A percentile compares a stretch with the other conserved stretches of the same genome.
Evolutionary conservation across 73 alveolate genomes (phyloP).

Genomic region (Effrenium voratum): DNA sequence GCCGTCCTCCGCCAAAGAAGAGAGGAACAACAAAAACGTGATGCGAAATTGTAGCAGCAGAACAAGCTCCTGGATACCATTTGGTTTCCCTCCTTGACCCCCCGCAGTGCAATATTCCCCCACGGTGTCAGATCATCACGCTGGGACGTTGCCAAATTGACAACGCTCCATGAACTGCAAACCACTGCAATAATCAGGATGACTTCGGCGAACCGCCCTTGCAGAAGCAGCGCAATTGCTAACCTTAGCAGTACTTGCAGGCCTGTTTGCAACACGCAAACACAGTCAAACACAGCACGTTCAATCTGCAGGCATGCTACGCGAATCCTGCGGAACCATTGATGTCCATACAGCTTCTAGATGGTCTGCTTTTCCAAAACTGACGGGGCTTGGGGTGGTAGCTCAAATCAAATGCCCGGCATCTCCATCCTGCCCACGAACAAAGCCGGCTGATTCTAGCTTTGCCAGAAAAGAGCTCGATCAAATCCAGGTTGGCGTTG

Average conservation of each 20-base stretch:
- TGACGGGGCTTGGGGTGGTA: neutral
- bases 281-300: neutral
- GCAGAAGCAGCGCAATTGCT: neutral
- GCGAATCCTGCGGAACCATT: slow-evolving; percentile 13
- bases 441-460: neutral
- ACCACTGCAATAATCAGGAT: neutral
- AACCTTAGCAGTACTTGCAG: neutral
- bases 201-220: neutral
- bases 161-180: neutral
- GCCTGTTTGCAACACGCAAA: neutral
- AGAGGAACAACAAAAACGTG: neutral
- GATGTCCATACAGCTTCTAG: slow-evolving; percentile 19
- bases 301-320: neutral
- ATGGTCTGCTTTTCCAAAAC: neutral
- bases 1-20: neutral
- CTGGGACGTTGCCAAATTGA: neutral
- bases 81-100: neutral
- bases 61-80: neutral
- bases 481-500: neutral
- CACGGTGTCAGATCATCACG: neutral
- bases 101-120: neutral
- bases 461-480: slow-evolving; percentile 16
- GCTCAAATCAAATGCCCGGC: neutral
- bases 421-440: neutral
- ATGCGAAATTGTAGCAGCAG: neutral